Base-by-base conservation (phyloP, 2,329 filamentous ascomycete genomes). In the Trichoderma citrinoviride region DNA sequence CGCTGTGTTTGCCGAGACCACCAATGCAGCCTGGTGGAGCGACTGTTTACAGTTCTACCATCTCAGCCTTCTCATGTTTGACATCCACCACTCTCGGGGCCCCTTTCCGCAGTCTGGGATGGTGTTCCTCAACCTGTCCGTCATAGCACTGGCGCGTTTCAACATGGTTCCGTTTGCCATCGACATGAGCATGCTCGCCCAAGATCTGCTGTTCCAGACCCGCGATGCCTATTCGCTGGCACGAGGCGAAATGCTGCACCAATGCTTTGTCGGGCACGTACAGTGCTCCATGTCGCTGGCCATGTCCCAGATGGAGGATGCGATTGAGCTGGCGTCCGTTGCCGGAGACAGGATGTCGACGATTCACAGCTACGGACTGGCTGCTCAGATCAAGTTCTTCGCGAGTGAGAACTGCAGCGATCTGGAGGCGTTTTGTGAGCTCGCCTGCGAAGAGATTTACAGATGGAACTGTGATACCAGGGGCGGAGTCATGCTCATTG, bases 21-120 rank as follows among this genome's bases (percentile, higher is more conserved):
- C 89, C 8, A 87, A 85, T 68, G 86, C 89, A 15, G 88, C 88
- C 3, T 92, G 88, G 80, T 93, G 91, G 91, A 87, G 83, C 46
- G 86, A 93, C 70, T 81, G 81, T 21, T 76, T 92, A 10, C 81
- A 87, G n/a, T 92, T 91, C 72, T 93, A 92, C 73, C 86, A 91
- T 69, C 82, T 89, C 27, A 81, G 86, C 0, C 77, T 93, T 15
- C 82, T 87, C 66, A 86, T 93, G 79, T 78, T 92, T 63, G 80
- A 87, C 61, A 80, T 88, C 61, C 88, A 91, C 72, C 77, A 93
- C 7, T 80, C 81, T 2, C 78, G 80, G 12, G 90, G 90, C 0
- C 79, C 83, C 6, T 90, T 90, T 68, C 86, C 90, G 5, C 90
- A 93, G 73, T 87, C 87, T 1, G 87, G 87, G 17, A 83, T 87